A percentile compares a stretch with the other conserved stretches of the same genome.
These are phyloP conservation scores for Zizania latifolia DNA, from an alignment of 176 grass and related monocot genomes.

Conservation along the genomic window DNA sequence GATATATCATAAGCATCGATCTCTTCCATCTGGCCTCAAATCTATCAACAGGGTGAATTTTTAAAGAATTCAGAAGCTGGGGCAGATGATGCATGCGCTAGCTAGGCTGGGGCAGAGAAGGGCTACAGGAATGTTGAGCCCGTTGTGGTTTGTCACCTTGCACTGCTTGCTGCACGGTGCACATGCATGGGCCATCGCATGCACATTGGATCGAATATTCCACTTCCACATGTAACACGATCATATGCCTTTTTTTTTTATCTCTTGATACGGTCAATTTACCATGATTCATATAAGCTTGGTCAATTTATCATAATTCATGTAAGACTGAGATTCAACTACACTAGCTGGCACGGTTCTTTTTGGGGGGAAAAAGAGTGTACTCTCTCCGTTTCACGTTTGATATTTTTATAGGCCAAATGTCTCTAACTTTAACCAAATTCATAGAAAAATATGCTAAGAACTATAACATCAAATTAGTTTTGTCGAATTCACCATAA, in stretches of 20 bases:
- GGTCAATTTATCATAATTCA: slow-evolving; percentile 6
- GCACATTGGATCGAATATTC: background rate
- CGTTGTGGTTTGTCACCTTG: background rate
- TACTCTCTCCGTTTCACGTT: too few species aligned
- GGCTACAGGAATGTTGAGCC: background rate
- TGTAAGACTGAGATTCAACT: background rate
- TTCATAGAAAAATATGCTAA: too few species aligned
- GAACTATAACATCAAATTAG: too few species aligned
- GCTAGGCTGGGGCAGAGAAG: background rate
- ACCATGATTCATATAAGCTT: background rate
- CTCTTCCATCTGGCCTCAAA: background rate
- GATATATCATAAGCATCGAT: background rate
- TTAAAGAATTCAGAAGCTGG: background rate
- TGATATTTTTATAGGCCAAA: too few species aligned
- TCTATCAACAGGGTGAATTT: background rate
- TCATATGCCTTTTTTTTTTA: too few species aligned
- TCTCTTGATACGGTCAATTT: too few species aligned
- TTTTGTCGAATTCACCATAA: too few species aligned
- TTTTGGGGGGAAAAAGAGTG: background rate
- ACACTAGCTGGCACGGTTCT: background rate
- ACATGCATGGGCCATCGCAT: slow-evolving; percentile 3
- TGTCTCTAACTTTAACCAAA: too few species aligned
- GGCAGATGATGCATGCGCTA: background rate
- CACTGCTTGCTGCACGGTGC: background rate
- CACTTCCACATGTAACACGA: background rate